Conservation (phyloP, 2,329 filamentous ascomycete species). For the Aspergillus tamarii region DNA sequence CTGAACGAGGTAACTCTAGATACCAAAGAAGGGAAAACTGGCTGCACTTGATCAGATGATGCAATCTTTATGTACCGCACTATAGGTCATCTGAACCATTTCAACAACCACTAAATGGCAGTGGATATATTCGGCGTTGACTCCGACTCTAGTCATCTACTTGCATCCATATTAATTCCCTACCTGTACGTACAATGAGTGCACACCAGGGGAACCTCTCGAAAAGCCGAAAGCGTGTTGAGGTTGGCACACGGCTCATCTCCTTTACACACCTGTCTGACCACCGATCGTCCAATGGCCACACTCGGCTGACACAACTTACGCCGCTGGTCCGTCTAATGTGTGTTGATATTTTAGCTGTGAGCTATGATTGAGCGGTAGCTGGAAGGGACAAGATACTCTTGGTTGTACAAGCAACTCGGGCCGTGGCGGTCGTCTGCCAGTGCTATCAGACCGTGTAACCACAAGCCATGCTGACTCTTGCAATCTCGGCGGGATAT, state of each 20-base stretch:
- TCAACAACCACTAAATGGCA: not conserved
- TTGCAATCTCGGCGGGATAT: not conserved
- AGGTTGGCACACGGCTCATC: not conserved
- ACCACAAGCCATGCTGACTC: not conserved
- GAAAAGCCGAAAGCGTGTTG: not conserved
- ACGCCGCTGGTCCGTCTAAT: not conserved
- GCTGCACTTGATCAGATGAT: not conserved
- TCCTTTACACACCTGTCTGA: not conserved
- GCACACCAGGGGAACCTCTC: not conserved
- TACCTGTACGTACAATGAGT: not conserved
- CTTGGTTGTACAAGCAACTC: not conserved
- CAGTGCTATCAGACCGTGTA: not conserved
- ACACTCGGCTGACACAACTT: not conserved
- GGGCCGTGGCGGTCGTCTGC: constrained; percentile 3
- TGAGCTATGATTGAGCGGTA: not conserved
- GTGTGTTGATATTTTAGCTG: not conserved
- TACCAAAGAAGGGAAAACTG: too few relatives aligned
- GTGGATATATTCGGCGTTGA: not conserved
- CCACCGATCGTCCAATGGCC: not conserved
- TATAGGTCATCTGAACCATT: not conserved
- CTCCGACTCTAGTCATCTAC: not conserved
- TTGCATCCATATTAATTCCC: not conserved
- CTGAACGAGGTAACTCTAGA: too few relatives aligned
- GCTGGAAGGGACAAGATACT: not conserved
- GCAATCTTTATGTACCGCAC: not conserved